phyloP scores from a whole-genome alignment of 192 early-diverging fungal genomes.

The Podila minutissima region DNA sequence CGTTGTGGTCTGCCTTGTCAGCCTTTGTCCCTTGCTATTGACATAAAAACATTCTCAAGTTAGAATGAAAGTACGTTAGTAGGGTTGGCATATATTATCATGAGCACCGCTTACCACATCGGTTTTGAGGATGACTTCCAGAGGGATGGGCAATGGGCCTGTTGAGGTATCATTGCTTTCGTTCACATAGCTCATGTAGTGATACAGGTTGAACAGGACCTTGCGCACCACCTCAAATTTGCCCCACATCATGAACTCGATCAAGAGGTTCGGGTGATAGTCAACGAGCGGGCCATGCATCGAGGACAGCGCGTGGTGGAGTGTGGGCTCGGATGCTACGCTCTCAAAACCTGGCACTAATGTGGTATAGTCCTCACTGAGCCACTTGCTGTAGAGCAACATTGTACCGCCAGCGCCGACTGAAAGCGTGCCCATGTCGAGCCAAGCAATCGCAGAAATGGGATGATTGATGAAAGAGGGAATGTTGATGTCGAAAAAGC shows the following conservation, averaged over 20 bases:
- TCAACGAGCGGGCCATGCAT: constrained; percentile 74
- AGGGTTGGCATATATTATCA: too few relatives aligned
- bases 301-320: constrained; percentile 59
- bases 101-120: constrained; percentile 50
- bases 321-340: constrained; percentile 50
- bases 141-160: constrained; percentile 67
- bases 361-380: constrained; percentile 56
- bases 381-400: constrained; percentile 72
- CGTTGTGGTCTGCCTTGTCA: constrained; percentile 55
- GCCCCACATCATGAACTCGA: constrained; percentile 79
- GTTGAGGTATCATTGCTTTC: constrained; percentile 57
- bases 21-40: constrained; percentile 46
- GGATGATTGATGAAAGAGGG: constrained; percentile 56
- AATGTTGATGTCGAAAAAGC: constrained; percentile 64
- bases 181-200: constrained; percentile 66
- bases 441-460: constrained; percentile 62
- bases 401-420: constrained; percentile 66
- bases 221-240: constrained; percentile 74
- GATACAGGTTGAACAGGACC: constrained; percentile 70
- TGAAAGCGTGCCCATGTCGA: constrained; percentile 66
- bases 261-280: constrained; percentile 76
- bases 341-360: constrained; percentile 17
- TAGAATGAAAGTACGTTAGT: too few relatives aligned
- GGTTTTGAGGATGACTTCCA: constrained; percentile 68
- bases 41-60: background rate